phyloP scores from a whole-genome alignment of 805 yeast species.

The Alloascoidea hylecoeti region DNA sequence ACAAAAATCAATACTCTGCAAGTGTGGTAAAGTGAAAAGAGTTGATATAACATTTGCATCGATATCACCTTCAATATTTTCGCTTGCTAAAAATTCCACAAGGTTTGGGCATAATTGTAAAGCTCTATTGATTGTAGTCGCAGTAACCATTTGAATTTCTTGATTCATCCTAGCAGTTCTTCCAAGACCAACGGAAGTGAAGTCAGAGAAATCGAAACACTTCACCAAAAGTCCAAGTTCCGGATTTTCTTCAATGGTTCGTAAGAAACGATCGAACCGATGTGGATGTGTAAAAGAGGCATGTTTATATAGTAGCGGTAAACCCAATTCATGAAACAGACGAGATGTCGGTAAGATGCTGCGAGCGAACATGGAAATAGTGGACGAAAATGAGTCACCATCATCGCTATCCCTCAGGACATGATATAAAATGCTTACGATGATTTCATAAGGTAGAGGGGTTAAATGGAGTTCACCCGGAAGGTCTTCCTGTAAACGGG shows the following conservation, averaged over 20 bases:
- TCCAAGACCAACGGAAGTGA: constrained; percentile 83
- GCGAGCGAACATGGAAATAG: not conserved
- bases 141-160: constrained; percentile 83
- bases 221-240: constrained; percentile 48
- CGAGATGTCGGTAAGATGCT: constrained; percentile 10
- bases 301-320: constrained; percentile 20
- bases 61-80: constrained; percentile 74
- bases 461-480: not conserved
- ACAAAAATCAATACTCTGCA: constrained; percentile 74
- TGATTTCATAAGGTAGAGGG: not conserved
- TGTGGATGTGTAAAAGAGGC: constrained; percentile 61
- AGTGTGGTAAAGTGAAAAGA: constrained; percentile 39
- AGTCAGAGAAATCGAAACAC: constrained; percentile 74
- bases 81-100: constrained; percentile 70
- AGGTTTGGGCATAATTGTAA: constrained; percentile 47
- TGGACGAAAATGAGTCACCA: not conserved
- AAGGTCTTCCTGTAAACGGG: not conserved
- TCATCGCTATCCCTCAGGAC: not conserved
- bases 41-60: constrained; percentile 39
- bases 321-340: constrained; percentile 17
- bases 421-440: not conserved
- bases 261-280: constrained; percentile 58
- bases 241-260: constrained; percentile 30
- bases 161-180: constrained; percentile 81
- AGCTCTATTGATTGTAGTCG: constrained; percentile 52